Conservation (phyloP, 1,284 basidiomycete genomes). For the Ustilago sp. region DNA sequence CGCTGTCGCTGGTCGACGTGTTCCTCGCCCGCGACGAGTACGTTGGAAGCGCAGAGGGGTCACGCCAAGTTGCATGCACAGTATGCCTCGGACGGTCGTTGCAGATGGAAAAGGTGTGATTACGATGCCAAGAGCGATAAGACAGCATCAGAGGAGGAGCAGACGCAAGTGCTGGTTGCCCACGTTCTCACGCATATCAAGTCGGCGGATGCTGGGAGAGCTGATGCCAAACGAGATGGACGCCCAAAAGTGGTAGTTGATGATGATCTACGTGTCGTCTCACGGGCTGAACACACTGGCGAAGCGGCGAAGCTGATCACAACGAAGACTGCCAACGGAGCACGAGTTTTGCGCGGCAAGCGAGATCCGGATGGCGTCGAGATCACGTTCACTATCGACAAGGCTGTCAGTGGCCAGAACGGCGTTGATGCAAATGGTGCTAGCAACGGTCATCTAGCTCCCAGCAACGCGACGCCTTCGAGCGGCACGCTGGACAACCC, state of each 20-base stretch:
- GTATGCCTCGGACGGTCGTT: constrained; percentile 48
- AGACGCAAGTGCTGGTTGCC: constrained; percentile 22
- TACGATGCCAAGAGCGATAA: constrained; percentile 31
- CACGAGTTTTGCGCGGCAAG: constrained; percentile 30
- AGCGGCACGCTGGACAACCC: constrained; percentile 62
- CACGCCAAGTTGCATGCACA: constrained; percentile 54
- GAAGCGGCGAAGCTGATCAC: constrained; percentile 26
- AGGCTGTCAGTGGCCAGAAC: constrained; percentile 1
- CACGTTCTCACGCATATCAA: constrained; percentile 58
- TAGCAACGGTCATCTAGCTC: constrained; percentile 19
- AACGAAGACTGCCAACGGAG: constrained; percentile 21
- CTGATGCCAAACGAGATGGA: neutral
- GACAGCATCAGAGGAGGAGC: constrained; percentile 6
- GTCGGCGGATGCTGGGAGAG: neutral
- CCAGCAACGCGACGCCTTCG: constrained; percentile 22
- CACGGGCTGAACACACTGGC: constrained; percentile 31
- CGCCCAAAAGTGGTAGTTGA: constrained; percentile 26
- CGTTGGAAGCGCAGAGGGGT: constrained; percentile 40
- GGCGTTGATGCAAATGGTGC: constrained; percentile 8
- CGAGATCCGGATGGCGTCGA: constrained; percentile 32
- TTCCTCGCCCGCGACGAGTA: constrained; percentile 36
- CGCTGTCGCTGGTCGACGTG: constrained; percentile 61
- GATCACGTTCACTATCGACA: constrained; percentile 22
- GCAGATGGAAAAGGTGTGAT: constrained; percentile 57
- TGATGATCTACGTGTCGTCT: constrained; percentile 32